Evolutionary conservation across 495 filamentous ascomycete species (phyloP).

Genomic region (Podospora anserina): DNA sequence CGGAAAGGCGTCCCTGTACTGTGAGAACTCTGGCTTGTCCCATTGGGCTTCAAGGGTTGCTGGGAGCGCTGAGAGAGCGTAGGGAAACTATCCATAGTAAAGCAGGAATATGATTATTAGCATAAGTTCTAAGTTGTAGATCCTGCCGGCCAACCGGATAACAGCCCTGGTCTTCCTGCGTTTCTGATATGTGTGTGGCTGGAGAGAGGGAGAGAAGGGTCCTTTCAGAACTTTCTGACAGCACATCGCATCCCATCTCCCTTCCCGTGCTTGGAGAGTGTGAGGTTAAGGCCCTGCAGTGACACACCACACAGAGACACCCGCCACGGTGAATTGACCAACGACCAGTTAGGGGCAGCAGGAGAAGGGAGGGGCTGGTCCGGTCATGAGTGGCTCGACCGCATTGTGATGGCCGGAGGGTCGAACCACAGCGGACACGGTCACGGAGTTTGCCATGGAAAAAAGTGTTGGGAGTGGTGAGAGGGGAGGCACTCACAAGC

Average conservation of each 20-base stretch:
- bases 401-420: slow-evolving; percentile 8
- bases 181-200: neutral
- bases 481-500: slow-evolving; percentile 49
- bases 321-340: neutral
- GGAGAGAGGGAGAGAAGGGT: neutral
- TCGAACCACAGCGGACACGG: slow-evolving; percentile 14
- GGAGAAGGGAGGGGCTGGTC: neutral
- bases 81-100: slow-evolving; percentile 57
- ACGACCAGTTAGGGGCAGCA: neutral
- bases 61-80: slow-evolving; percentile 60
- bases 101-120: neutral
- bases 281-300: neutral
- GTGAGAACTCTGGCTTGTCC: slow-evolving; percentile 53
- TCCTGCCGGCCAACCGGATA: neutral
- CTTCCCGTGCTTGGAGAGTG: neutral
- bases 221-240: neutral
- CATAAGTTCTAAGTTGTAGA: slow-evolving; percentile 4
- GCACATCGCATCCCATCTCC: neutral
- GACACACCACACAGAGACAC: neutral
- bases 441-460: slow-evolving; percentile 7
- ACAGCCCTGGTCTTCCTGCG: neutral
- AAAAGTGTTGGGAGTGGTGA: slow-evolving; percentile 15
- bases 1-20: slow-evolving; percentile 62
- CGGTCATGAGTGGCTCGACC: slow-evolving; percentile 19
- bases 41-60: slow-evolving; percentile 56